Evolutionary conservation across 2,329 filamentous ascomycete species (phyloP).

Genomic region (Arthrobotrys pseudoclavata): DNA sequence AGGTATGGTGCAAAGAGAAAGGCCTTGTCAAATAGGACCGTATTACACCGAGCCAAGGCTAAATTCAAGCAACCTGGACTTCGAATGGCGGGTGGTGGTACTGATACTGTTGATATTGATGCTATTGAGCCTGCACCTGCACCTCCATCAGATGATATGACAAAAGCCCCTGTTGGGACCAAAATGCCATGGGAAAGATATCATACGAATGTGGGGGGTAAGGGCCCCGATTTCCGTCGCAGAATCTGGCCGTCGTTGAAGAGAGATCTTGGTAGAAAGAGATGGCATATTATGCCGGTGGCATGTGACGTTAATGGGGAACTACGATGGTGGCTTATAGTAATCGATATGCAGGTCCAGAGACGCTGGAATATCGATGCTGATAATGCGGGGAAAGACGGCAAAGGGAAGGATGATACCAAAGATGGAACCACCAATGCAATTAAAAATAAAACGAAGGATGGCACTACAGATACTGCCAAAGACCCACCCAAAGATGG

Average conservation of each 20-base stretch:
- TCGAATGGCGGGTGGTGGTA: slow-evolving; percentile 4
- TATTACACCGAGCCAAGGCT: neutral
- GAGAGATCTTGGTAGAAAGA: slow-evolving; percentile 25
- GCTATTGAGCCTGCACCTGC: too few species aligned
- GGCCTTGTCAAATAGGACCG: too few species aligned
- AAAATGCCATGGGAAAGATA: slow-evolving; percentile 1
- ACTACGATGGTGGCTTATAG: slow-evolving; percentile 48
- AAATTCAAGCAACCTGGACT: slow-evolving; percentile 4
- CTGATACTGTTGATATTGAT: neutral
- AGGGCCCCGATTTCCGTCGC: slow-evolving; percentile 24
- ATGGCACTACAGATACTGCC: neutral
- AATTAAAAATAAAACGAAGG: neutral
- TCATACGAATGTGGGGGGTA: neutral
- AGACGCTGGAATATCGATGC: neutral
- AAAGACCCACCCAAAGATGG: neutral
- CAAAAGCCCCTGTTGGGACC: neutral
- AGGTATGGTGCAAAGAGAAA: neutral
- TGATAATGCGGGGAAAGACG: too few species aligned
- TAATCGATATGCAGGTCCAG: slow-evolving; percentile 53
- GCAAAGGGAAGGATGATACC: neutral
- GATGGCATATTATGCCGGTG: slow-evolving; percentile 52
- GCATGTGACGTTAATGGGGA: slow-evolving; percentile 41
- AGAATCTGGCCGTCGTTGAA: slow-evolving; percentile 41
- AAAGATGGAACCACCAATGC: neutral
- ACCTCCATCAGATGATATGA: neutral